A percentile compares a stretch with the other conserved stretches of the same genome.
Conservation (phyloP, 1,284 basidiomycete species). For the Singerocomus rubriflavus region DNA sequence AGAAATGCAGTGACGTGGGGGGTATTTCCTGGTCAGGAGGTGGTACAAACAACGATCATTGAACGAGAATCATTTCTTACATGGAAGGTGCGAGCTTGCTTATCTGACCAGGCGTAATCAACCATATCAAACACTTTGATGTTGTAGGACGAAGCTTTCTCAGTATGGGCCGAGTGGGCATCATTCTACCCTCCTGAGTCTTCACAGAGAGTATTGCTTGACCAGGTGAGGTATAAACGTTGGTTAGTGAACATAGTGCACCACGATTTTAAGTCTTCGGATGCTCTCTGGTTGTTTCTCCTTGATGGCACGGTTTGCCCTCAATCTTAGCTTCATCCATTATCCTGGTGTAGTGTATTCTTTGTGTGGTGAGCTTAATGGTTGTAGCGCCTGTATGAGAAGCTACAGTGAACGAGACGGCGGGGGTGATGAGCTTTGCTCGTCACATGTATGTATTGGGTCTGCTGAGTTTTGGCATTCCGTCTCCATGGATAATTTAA, state of each 20-base stretch:
- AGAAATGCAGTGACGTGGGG: constrained; percentile 99
- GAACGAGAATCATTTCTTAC: constrained; percentile 88
- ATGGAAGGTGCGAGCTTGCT: constrained; percentile 70
- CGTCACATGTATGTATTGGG: no score
- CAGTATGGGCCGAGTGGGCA: constrained; percentile 95
- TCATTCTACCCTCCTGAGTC: constrained; percentile 80
- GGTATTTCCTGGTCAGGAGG: constrained; percentile 95
- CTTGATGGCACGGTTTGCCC: constrained; percentile 35
- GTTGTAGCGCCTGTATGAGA: no score
- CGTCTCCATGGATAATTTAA: no score
- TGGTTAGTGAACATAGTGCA: constrained; percentile 96
- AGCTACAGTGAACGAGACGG: no score
- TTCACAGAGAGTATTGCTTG: constrained; percentile 69
- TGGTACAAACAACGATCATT: constrained; percentile 96
- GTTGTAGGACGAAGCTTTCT: constrained; percentile 89
- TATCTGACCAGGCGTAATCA: background rate
- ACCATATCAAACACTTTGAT: background rate
- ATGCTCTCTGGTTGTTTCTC: constrained; percentile 87
- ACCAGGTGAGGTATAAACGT: constrained; percentile 65
- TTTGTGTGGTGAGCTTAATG: background rate
- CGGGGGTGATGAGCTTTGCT: no score
- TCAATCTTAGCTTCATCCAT: background rate
- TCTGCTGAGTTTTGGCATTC: no score
- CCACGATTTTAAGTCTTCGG: constrained; percentile 85
- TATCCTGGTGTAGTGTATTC: background rate